phyloP scores from a whole-genome alignment of 495 filamentous ascomycete genomes.

The Penicillium argentinense region DNA sequence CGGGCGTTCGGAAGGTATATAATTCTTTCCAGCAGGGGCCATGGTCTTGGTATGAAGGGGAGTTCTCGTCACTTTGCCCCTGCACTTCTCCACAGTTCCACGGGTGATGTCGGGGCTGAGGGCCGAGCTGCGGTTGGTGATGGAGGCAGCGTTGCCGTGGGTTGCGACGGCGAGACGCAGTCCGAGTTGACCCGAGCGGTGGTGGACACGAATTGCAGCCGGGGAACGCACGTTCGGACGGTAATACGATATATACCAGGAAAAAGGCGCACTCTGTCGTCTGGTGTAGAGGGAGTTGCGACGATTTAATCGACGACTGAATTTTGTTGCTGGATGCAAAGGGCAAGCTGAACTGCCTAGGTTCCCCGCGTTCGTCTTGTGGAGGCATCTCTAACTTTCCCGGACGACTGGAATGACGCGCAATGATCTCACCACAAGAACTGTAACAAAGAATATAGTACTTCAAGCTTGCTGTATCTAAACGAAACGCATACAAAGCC shows the following conservation, averaged over 20 bases:
- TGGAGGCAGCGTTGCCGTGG: conserved; percentile 30
- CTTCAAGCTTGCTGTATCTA: too few species aligned
- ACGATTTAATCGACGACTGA: too few species aligned
- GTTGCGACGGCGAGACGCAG: conserved; percentile 29
- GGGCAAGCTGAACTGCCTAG: too few species aligned
- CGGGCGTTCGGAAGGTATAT: conserved; percentile 47
- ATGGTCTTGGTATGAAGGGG: conserved; percentile 33
- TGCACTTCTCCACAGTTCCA: conserved; percentile 46
- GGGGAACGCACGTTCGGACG: conserved; percentile 20
- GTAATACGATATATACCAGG: conserved; percentile 11
- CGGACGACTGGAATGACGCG: background rate
- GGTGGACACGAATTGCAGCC: conserved; percentile 42
- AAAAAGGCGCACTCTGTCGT: too few species aligned
- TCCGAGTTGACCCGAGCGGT: conserved; percentile 43
- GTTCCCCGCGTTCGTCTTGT: too few species aligned
- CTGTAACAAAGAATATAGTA: too few species aligned
- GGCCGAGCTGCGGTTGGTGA: conserved; percentile 38
- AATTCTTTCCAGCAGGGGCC: conserved; percentile 43
- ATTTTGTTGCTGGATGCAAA: too few species aligned
- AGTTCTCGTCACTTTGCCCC: conserved; percentile 26
- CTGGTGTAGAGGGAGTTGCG: too few species aligned
- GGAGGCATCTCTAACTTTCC: too few species aligned
- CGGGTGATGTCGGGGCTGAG: conserved; percentile 45
- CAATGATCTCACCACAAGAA: conserved; percentile 1
- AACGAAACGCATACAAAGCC: too few species aligned